phyloP scores from a whole-genome alignment of 1,284 basidiomycete genomes.

The Violaceomyces palustris region DNA sequence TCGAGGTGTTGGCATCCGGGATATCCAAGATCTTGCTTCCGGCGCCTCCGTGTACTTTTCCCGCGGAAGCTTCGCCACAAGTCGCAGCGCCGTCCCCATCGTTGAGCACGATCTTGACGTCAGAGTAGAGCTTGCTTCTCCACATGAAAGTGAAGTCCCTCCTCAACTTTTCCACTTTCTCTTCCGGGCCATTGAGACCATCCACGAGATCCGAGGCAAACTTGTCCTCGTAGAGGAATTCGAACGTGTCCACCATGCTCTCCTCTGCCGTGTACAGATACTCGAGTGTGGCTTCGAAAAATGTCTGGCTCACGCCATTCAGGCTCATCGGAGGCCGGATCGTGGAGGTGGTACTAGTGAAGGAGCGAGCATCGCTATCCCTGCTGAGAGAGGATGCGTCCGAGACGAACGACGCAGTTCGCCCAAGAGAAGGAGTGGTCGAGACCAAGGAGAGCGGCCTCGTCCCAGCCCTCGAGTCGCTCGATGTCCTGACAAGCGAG shows the following conservation, averaged over 20 bases:
- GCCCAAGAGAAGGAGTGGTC: not conserved
- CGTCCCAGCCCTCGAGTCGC: not conserved
- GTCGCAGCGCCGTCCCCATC: conserved; percentile 4
- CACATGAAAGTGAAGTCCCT: conserved; percentile 47
- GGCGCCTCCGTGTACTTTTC: not conserved
- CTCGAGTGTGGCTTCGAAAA: conserved; percentile 38
- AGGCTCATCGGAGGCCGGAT: conserved; percentile 30
- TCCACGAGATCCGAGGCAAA: conserved; percentile 16
- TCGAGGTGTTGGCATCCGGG: conserved; percentile 34
- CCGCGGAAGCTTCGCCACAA: not conserved
- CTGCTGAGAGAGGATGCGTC: conserved; percentile 15
- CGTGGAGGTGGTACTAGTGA: conserved; percentile 26
- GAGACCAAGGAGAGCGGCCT: conserved; percentile 3
- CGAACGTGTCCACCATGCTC: conserved; percentile 34
- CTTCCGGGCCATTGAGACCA: conserved; percentile 61
- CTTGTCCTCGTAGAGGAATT: conserved; percentile 40
- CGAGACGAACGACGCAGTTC: conserved; percentile 19
- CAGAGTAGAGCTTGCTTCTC: conserved; percentile 45
- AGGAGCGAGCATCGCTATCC: conserved; percentile 6
- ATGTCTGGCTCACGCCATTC: conserved; percentile 23
- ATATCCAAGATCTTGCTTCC: conserved; percentile 17
- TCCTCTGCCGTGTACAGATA: conserved; percentile 47
- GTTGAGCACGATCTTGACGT: conserved; percentile 37
- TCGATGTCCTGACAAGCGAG: not conserved
- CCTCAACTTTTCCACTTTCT: conserved; percentile 76